Percentiles rank a stretch among this genome's conserved stretches.
Evolutionary conservation across 140 eudicot species (phyloP).

Genomic region (Erigeron philadelphicus): DNA sequence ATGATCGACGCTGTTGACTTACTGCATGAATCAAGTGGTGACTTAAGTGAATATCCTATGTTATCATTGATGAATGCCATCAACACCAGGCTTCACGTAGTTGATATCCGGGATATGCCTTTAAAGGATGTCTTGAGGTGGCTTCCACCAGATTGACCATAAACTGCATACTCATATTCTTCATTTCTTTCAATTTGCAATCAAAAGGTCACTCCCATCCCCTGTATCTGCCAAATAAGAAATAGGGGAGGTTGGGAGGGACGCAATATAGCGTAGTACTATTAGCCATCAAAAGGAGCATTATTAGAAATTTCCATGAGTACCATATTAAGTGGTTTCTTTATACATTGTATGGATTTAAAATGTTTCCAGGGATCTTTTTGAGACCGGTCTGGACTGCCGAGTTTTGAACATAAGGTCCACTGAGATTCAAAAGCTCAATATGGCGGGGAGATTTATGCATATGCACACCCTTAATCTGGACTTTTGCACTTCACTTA

Average conservation of each 20-base stretch:
- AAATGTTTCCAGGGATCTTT: constrained; percentile 42
- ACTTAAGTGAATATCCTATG: constrained; percentile 31
- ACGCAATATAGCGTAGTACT: neutral
- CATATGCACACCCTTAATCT: constrained; percentile 56
- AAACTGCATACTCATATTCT: constrained; percentile 18
- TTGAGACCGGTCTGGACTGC: constrained; percentile 47
- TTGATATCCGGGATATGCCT: constrained; percentile 42
- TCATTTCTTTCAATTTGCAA: constrained; percentile 12
- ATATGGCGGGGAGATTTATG: constrained; percentile 49
- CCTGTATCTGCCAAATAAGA: neutral
- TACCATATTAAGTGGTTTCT: constrained; percentile 21
- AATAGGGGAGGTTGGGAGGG: constrained; percentile 9
- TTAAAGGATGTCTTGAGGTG: constrained; percentile 46
- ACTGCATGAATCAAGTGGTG: constrained; percentile 31
- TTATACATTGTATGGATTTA: constrained; percentile 23
- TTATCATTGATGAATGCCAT: constrained; percentile 41
- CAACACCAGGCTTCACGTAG: constrained; percentile 41
- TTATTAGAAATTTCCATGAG: neutral
- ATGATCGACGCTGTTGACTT: constrained; percentile 38
- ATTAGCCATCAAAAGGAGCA: neutral
- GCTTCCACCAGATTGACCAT: constrained; percentile 22
- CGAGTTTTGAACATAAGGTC: constrained; percentile 44
- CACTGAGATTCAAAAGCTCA: constrained; percentile 41
- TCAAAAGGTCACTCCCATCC: constrained; percentile 16
- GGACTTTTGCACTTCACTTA: constrained; percentile 54